Evolutionary conservation across 208 protist genomes (phyloP).

Genomic region (Herpetomonas tarakana): DNA sequence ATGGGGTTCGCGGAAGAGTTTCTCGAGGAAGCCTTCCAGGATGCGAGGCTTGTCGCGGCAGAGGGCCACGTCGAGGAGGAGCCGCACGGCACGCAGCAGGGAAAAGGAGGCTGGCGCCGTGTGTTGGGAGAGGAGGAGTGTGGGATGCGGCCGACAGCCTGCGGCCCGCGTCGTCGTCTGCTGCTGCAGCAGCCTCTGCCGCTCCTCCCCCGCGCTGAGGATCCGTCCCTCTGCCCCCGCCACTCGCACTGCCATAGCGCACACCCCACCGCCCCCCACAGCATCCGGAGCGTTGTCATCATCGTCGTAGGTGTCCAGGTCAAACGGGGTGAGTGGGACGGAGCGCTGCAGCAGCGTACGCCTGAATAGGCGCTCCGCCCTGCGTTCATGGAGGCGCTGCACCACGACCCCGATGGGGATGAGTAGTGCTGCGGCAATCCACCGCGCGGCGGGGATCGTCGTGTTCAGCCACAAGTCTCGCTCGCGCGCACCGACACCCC

Average conservation of each 20-base stretch:
- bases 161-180: neutral
- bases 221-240: no score
- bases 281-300: no score
- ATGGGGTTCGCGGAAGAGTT: slow-evolving; percentile 48
- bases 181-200: no score
- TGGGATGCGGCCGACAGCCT: neutral
- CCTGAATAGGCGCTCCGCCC: slow-evolving; percentile 38
- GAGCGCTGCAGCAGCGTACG: neutral
- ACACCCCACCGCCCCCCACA: no score
- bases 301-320: neutral
- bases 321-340: slow-evolving; percentile 1
- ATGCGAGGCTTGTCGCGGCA: slow-evolving; percentile 73
- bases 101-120: slow-evolving; percentile 10
- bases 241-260: no score
- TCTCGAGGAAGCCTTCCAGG: slow-evolving; percentile 64
- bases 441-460: slow-evolving; percentile 68
- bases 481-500: neutral
- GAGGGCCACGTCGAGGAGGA: slow-evolving; percentile 77
- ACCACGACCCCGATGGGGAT: slow-evolving; percentile 67
- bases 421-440: slow-evolving; percentile 72
- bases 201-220: no score
- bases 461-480: slow-evolving; percentile 62
- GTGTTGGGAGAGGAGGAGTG: no score
- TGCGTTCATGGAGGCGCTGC: slow-evolving; percentile 60
- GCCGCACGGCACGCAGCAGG: slow-evolving; percentile 40